Base-by-base conservation (phyloP, 257 asterid genomes). In the Vinca minor region DNA sequence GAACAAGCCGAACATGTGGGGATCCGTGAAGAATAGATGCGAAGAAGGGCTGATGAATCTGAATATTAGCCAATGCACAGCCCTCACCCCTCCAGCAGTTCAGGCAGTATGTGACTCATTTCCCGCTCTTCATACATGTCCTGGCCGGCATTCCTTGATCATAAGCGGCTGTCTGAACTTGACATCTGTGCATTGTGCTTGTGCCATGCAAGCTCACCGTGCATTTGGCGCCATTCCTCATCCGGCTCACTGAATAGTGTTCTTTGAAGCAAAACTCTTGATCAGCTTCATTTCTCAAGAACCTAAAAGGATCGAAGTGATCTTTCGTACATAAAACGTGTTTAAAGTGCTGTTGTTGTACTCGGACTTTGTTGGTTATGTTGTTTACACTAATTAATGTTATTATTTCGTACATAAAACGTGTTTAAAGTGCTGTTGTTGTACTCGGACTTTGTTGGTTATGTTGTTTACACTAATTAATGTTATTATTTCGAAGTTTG, bases 11-110 rank as follows among this genome's bases (percentile, higher is more conserved):
- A 81, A 72, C 29, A 71, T 81, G 34, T 87, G 92, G 96, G 77
- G 76, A 3, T 48, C 96, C 4, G 76, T 83, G 44, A 88, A 84
- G 82, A 84, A 79, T 64, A 73, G 81, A 62, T 78, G 73, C n/a
- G 85, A 82, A 54, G 93, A 92, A 73, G 99, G 99, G 46, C 88
- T 93, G 0, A 84, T 85, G 53, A 84, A 85, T 71, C 82, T 93
- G 63, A 93, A 89, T 50, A 89, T 93, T 67, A 93, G 99, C 84
- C 99, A 93, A 50, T 93, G 99, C 94, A 93, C 97, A 0, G 92
- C 99, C 59, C 94, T 93, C 26, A 93, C 97, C 0, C 99, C 99
- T 20, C 97, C 96, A 0, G 99, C 99, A 0, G 99, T 93, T 15
- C 99, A 93, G 82, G 97, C 95, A 0, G 75, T 93, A 0, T 93